Evolutionary conservation across 352 stramenopile genomes (phyloP).

Genomic region (Pythium aristosporum): DNA sequence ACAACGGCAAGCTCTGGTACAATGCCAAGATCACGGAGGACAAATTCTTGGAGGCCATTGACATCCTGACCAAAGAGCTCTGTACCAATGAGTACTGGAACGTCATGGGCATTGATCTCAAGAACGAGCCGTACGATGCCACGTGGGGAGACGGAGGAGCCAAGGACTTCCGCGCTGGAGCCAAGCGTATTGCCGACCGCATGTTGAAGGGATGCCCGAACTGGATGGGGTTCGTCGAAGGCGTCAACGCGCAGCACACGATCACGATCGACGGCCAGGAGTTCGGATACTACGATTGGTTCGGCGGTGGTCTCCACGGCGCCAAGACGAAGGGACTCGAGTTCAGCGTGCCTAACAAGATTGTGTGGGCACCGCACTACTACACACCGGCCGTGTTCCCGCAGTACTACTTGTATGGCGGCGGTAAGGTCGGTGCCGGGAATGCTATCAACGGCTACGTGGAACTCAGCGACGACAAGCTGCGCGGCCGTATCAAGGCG

Average conservation of each 20-base stretch:
- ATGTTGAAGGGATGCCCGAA: conserved; percentile 70
- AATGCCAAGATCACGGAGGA: conserved; percentile 13
- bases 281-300: conserved; percentile 73
- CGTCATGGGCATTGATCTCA: conserved; percentile 69
- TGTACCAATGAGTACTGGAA: conserved; percentile 74
- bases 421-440: conserved; percentile 34
- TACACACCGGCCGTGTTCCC: conserved; percentile 68
- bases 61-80: conserved; percentile 39
- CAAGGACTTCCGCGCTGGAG: conserved; percentile 49
- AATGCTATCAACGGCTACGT: conserved; percentile 31
- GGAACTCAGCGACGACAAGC: conserved; percentile 51
- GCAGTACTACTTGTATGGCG: conserved; percentile 58
- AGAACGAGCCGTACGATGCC: conserved; percentile 53
- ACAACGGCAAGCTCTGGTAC: conserved; percentile 40
- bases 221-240: conserved; percentile 77
- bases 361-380: conserved; percentile 82
- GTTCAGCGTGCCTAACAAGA: conserved; percentile 59
- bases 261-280: conserved; percentile 47
- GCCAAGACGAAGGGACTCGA: conserved; percentile 39
- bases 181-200: conserved; percentile 49
- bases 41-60: conserved; percentile 31
- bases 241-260: conserved; percentile 42
- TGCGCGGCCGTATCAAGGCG: conserved; percentile 42
- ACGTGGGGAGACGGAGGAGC: conserved; percentile 49
- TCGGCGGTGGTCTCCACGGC: conserved; percentile 50